phyloP scores from a whole-genome alignment of 179 eudicot species.

The Gypsophila paniculata region DNA sequence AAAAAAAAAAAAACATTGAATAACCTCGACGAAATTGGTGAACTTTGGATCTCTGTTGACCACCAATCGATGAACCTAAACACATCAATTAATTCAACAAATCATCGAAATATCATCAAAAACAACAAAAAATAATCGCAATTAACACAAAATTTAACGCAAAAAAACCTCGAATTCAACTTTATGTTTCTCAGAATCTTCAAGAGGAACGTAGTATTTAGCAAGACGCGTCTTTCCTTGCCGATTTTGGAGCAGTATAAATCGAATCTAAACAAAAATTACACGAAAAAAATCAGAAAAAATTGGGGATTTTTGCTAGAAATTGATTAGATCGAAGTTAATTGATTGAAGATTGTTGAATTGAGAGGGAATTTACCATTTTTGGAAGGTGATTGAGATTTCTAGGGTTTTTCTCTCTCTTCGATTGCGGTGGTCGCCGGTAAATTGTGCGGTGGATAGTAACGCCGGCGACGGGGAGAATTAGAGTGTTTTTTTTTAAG shows the following conservation, averaged over 20 bases:
- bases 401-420: too few species aligned
- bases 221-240: conserved; percentile 97
- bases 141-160: background rate
- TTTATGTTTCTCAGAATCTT: conserved; percentile 99
- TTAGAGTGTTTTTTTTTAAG: too few species aligned
- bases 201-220: conserved; percentile 88
- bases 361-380: background rate
- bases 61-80: conserved; percentile 87
- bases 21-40: conserved; percentile 90
- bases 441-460: too few species aligned
- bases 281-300: background rate
- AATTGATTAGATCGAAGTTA: background rate
- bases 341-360: background rate
- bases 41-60: conserved; percentile 94
- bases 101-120: background rate
- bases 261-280: conserved; percentile 58
- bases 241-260: conserved; percentile 84
- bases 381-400: background rate
- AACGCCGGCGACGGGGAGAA: too few species aligned
- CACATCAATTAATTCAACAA: background rate
- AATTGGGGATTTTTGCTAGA: background rate
- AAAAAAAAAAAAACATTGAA: background rate
- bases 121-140: background rate
- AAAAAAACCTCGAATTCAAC: conserved; percentile 85
- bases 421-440: too few species aligned